Percentiles rank a stretch among this genome's conserved stretches.
Conservation (phyloP, 1,284 basidiomycete genomes). For the Tilletia indica region DNA sequence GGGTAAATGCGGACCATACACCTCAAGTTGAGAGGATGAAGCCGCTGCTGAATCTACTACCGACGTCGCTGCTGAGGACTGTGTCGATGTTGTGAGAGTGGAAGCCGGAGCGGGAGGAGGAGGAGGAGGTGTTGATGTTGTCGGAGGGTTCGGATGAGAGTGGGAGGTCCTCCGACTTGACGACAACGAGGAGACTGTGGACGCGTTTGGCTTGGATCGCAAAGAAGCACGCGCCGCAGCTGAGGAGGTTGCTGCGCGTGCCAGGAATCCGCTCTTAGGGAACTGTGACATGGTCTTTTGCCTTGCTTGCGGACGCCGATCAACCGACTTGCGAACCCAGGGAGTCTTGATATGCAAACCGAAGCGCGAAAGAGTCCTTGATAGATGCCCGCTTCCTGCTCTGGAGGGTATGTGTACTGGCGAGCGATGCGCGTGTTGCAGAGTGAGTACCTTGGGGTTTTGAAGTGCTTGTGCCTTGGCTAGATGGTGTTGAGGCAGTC, state of each 20-base stretch:
- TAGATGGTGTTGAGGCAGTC: no score
- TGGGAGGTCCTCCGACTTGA: slow-evolving; percentile 22
- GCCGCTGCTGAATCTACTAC: background rate
- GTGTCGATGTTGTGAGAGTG: background rate
- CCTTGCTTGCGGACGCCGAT: background rate
- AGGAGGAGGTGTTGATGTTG: background rate
- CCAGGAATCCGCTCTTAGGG: slow-evolving; percentile 37
- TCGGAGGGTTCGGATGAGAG: slow-evolving; percentile 1
- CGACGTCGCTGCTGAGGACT: background rate
- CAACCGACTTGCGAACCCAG: background rate
- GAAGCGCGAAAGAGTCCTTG: no score
- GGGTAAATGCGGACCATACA: background rate
- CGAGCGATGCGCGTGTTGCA: no score
- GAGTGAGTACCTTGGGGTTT: no score
- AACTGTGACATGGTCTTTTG: slow-evolving; percentile 32
- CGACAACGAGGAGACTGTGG: background rate
- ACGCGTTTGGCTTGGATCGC: slow-evolving; percentile 18
- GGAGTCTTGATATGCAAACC: no score
- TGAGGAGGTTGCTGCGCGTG: slow-evolving; percentile 34
- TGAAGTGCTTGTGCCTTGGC: no score
- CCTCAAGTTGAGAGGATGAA: background rate
- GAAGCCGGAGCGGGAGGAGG: background rate
- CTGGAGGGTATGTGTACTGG: no score
- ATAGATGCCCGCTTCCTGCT: no score
- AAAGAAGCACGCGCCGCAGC: slow-evolving; percentile 28